Evolutionary conservation across 768 basidiomycete species (phyloP).

Genomic region (Kwoniella sp.): DNA sequence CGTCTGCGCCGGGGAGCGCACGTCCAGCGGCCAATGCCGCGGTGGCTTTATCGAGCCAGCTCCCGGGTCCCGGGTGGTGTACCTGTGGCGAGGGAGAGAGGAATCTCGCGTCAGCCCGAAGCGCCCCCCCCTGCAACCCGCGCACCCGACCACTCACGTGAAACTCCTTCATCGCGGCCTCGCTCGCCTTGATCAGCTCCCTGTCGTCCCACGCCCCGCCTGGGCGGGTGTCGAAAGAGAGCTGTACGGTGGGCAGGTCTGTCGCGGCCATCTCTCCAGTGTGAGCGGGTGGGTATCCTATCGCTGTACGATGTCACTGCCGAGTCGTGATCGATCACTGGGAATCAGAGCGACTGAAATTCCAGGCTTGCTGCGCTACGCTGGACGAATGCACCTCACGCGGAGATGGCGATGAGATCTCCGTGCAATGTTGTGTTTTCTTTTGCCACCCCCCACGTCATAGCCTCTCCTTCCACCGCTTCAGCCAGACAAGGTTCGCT

Average conservation of each 20-base stretch:
- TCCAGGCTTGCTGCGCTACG: too few relatives aligned
- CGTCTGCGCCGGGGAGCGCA: conserved; percentile 27
- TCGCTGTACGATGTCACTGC: too few relatives aligned
- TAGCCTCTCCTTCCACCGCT: neutral
- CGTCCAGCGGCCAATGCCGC: conserved; percentile 39
- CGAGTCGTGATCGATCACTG: too few relatives aligned
- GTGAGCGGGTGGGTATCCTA: too few relatives aligned
- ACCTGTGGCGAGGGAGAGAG: conserved; percentile 8
- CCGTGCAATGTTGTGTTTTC: too few relatives aligned
- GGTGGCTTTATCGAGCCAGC: conserved; percentile 48
- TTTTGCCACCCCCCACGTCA: conserved; percentile 8
- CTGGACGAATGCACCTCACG: too few relatives aligned
- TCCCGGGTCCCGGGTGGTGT: conserved; percentile 44
- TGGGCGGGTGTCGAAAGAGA: conserved; percentile 12
- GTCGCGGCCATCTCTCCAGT: too few relatives aligned
- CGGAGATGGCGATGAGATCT: too few relatives aligned
- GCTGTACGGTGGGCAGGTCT: conserved; percentile 16
- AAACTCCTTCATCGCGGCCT: conserved; percentile 47
- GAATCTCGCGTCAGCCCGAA: neutral
- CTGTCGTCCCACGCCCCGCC: conserved; percentile 47
- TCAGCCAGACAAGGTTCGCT: neutral
- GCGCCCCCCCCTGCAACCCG: too few relatives aligned
- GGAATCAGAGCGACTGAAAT: too few relatives aligned
- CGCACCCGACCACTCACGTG: conserved; percentile 38
- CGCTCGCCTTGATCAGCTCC: conserved; percentile 42